These are phyloP conservation scores for Nakataea oryzae DNA, from an alignment of 2,329 filamentous ascomycete species.

Conservation along the genomic window DNA sequence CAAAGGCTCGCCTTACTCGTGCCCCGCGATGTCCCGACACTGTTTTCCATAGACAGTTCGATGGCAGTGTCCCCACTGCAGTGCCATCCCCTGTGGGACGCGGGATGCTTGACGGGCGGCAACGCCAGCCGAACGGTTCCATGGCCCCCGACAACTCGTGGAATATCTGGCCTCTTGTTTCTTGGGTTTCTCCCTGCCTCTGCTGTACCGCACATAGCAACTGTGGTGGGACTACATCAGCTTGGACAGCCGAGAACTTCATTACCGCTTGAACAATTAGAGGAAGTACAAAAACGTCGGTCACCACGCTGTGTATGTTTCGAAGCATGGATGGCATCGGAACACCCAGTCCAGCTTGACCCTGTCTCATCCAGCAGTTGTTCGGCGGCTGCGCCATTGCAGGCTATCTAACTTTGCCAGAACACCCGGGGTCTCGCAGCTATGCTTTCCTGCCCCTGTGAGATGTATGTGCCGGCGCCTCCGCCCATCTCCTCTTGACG, in stretches of 20 bases:
- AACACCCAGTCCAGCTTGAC: neutral
- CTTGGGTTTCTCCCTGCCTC: no score
- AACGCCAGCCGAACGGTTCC: neutral
- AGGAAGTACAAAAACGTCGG: no score
- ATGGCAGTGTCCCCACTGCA: neutral
- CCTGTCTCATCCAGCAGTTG: neutral
- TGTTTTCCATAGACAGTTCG: neutral
- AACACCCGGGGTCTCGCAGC: no score
- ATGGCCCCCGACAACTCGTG: neutral
- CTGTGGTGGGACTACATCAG: no score
- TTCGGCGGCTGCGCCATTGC: no score
- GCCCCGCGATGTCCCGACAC: neutral
- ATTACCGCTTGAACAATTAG: neutral
- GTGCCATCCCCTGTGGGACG: neutral
- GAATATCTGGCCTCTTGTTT: neutral
- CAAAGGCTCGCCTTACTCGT: neutral
- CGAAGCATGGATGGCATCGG: neutral
- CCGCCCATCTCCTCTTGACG: neutral
- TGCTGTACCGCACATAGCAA: no score
- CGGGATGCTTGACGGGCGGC: neutral
- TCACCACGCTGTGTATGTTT: neutral
- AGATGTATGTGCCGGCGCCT: neutral
- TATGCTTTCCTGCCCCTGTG: neutral
- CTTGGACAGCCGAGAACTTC: no score
- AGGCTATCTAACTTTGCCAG: neutral